Evolutionary conservation across 352 stramenopile species (phyloP).

Genomic region (Globisporangium abappressorium): DNA sequence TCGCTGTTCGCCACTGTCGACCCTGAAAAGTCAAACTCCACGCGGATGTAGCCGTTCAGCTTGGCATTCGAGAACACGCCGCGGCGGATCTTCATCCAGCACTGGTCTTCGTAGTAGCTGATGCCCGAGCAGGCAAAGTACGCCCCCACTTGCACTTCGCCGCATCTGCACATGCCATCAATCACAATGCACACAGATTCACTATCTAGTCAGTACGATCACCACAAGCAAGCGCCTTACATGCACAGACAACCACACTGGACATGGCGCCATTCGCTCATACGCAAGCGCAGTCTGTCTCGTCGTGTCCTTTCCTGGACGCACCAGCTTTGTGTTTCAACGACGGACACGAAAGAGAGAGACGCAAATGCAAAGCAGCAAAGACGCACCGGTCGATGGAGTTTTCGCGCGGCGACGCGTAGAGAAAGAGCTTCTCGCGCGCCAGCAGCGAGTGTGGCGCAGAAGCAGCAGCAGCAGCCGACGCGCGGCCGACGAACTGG

Average conservation of each 20-base stretch:
- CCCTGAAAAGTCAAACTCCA: constrained; percentile 41
- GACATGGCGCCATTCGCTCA: not conserved
- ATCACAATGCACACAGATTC: not conserved
- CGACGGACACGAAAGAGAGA: not conserved
- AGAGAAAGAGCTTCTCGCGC: constrained; percentile 56
- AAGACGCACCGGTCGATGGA: constrained; percentile 43
- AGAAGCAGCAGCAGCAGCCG: constrained; percentile 10
- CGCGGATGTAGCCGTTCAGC: constrained; percentile 69
- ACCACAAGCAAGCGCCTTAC: not conserved
- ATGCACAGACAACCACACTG: not conserved
- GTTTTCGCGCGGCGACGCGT: constrained; percentile 55
- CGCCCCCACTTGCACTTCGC: constrained; percentile 50
- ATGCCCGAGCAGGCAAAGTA: constrained; percentile 69
- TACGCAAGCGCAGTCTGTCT: not conserved
- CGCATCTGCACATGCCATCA: constrained; percentile 25
- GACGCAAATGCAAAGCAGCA: not conserved
- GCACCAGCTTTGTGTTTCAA: too few species aligned
- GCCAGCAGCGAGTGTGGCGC: constrained; percentile 23
- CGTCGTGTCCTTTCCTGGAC: not conserved
- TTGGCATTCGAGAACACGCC: constrained; percentile 72
- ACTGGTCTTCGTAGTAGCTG: constrained; percentile 49
- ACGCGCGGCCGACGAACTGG: constrained; percentile 53
- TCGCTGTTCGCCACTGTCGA: constrained; percentile 13
- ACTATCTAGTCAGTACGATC: not conserved
- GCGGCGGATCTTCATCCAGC: constrained; percentile 78